Conservation (phyloP, 2,329 filamentous ascomycete genomes). For the Xylaria sp. region DNA sequence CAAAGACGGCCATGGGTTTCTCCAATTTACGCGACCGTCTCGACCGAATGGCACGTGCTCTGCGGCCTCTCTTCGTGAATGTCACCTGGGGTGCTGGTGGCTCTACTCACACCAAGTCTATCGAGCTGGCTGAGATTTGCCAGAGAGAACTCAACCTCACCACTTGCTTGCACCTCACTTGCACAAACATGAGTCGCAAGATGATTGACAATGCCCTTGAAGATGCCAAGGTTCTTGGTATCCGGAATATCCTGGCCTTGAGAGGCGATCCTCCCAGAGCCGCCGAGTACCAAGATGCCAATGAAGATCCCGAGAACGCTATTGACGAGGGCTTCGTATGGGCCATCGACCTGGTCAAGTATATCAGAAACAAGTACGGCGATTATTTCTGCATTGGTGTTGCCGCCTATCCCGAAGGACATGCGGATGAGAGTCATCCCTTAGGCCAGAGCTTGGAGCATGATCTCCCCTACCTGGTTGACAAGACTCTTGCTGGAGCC, state of each 20-base stretch:
- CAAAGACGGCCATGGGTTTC: constrained; percentile 93
- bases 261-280: constrained; percentile 85
- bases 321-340: constrained; percentile 77
- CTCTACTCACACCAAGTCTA: constrained; percentile 81
- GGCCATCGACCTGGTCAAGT: constrained; percentile 82
- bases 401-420: constrained; percentile 90
- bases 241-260: constrained; percentile 88
- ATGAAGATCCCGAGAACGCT: constrained; percentile 51
- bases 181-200: constrained; percentile 90
- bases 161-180: constrained; percentile 92
- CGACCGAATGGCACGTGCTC: constrained; percentile 86
- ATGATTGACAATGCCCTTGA: constrained; percentile 85
- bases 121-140: constrained; percentile 92
- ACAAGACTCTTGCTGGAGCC: constrained; percentile 85
- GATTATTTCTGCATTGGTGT: constrained; percentile 97
- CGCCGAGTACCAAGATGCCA: constrained; percentile 74
- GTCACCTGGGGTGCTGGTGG: constrained; percentile 98
- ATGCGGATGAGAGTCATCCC: constrained; percentile 85
- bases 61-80: constrained; percentile 90
- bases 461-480: constrained; percentile 82
- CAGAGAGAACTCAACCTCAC: constrained; percentile 88
- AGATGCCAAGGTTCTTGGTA: constrained; percentile 82
- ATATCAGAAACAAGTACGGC: constrained; percentile 79
- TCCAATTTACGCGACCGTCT: constrained; percentile 89
- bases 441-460: constrained; percentile 62